phyloP scores from a whole-genome alignment of 257 asterid genomes.

The Solanum pimpinellifolium region DNA sequence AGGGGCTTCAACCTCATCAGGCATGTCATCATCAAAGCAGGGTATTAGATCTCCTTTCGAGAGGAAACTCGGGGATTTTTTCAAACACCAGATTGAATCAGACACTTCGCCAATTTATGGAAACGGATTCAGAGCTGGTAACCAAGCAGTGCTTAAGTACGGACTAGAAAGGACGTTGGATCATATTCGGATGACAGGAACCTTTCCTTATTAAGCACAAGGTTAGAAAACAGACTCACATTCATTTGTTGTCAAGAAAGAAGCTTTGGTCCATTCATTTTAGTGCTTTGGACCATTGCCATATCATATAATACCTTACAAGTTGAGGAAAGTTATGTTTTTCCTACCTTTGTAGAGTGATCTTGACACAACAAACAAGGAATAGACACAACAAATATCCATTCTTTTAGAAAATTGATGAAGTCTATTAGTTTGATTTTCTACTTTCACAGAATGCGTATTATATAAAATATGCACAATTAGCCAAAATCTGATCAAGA shows the following conservation, averaged over 20 bases:
- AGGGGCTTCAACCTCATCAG: conserved; percentile 36
- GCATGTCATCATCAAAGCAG: conserved; percentile 18
- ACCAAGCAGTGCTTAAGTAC: conserved; percentile 54
- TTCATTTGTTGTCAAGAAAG: conserved; percentile 9
- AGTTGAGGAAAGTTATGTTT: not conserved
- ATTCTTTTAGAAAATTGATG: not conserved
- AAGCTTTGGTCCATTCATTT: conserved; percentile 7
- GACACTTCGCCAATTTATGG: conserved; percentile 84
- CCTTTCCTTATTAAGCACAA: conserved; percentile 38
- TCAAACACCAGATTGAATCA: conserved; percentile 83
- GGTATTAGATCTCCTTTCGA: conserved; percentile 59
- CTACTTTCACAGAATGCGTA: not conserved
- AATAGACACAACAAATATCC: not conserved
- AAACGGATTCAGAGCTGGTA: conserved; percentile 76
- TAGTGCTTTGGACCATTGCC: not conserved
- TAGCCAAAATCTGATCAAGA: not conserved
- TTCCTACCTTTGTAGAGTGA: not conserved
- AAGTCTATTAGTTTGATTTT: not conserved
- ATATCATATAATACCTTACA: not conserved
- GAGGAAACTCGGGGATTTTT: conserved; percentile 64
- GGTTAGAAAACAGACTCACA: not conserved
- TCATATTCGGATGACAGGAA: conserved; percentile 66
- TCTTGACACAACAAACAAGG: not conserved
- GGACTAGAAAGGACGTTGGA: conserved; percentile 70
- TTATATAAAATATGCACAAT: not conserved